phyloP scores from a whole-genome alignment of 2,329 filamentous ascomycete genomes.

The Fusarium zealandicum region DNA sequence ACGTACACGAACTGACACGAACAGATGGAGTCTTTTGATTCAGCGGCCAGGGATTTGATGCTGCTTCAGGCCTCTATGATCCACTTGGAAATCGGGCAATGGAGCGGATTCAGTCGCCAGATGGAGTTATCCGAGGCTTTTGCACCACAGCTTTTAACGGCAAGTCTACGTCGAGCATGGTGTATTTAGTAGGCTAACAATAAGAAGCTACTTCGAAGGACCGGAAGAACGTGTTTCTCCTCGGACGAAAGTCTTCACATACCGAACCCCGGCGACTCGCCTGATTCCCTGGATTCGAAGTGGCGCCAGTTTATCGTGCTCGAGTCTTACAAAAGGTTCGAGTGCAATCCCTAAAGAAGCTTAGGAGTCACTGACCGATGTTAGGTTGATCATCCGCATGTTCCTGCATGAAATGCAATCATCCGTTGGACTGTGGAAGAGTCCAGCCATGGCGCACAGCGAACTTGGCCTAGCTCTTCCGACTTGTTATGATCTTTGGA shows the following conservation, averaged over 20 bases:
- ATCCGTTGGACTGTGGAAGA: conserved; percentile 34
- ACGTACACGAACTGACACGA: background rate
- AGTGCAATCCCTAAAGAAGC: background rate
- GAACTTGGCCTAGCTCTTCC: conserved; percentile 35
- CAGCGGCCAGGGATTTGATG: conserved; percentile 25
- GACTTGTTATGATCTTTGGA: conserved; percentile 35
- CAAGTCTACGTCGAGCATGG: conserved; percentile 10
- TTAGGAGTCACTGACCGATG: conserved; percentile 14
- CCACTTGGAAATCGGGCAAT: conserved; percentile 36
- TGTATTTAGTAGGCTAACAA: conserved; percentile 8
- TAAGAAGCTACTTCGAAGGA: conserved; percentile 33
- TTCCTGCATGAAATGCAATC: conserved; percentile 38
- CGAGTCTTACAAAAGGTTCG: conserved; percentile 37
- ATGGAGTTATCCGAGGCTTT: conserved; percentile 32
- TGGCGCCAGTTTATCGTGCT: conserved; percentile 30
- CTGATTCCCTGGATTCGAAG: conserved; percentile 32
- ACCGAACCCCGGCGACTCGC: conserved; percentile 22
- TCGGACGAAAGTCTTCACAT: conserved; percentile 23
- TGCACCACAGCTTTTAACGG: conserved; percentile 27
- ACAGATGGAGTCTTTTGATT: conserved; percentile 25
- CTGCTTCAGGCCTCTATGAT: conserved; percentile 36
- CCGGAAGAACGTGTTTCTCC: conserved; percentile 31
- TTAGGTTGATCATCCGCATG: conserved; percentile 34
- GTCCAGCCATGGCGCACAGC: conserved; percentile 32
- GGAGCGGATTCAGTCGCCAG: conserved; percentile 35